Base-by-base conservation (phyloP, 768 basidiomycete species). In the Hortiboletus flavorubellus region DNA sequence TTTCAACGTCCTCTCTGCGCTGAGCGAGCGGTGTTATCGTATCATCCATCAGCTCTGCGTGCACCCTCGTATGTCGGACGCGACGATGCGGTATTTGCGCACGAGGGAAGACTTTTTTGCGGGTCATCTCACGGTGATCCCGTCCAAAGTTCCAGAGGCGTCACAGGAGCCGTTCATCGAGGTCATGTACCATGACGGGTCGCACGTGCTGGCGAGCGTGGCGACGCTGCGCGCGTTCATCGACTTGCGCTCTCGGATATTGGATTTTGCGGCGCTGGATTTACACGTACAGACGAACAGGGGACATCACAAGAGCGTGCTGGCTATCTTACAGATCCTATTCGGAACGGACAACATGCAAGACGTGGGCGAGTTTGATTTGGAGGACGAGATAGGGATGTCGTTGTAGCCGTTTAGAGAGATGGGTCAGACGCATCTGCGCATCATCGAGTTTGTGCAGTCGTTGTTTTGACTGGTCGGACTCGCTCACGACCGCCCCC, bases 381-480 rank as follows among this genome's bases (percentile, higher is more conserved):
- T 73, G 68, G 76, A 80, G 34, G 78, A 78, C 30, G 68, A 52
- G 39, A 16, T 51, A 23, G 66, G 64, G 33, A 56, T 61, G 55
- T 66, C 78, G 6, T 76, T 83, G 66, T 76, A 76, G 51, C 76
- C 81, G 2, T 90, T 89, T 76, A 80, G 60, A 29, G 88, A 88
- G 59, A 78, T 90, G 51, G 88, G 88, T 4, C 93, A 94, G 66
- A 88, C 89, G 0, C 84, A 92, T 51, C 78, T 92, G 62, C 81
- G 89, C 26, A 85, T 97, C 68, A 87, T 96, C 62, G 93, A 96
- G 69, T 83, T 93, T 50, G 76, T 98, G 43, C 87, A 91, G 65
- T 91, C 91, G 0, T 74, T 98, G 87, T 67, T 88, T 98, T 59
- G 86, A 90, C 51, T 98, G 94, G 94, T 80, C 80, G 6, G 95